Conservation (phyloP, 257 asterid genomes). For the Craterostigma plantagineum region DNA sequence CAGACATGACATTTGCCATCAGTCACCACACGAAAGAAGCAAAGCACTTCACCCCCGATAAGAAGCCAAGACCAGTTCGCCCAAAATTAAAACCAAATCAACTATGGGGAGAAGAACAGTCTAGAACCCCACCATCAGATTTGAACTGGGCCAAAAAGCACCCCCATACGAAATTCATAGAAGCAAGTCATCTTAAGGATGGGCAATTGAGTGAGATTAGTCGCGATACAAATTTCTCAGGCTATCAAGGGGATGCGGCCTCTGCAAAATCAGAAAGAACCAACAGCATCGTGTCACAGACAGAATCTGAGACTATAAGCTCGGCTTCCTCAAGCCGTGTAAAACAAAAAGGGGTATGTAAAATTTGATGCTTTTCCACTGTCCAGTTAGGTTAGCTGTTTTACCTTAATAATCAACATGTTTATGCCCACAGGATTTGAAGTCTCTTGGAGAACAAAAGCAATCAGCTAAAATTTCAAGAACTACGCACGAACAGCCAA, state of each 20-base stretch:
- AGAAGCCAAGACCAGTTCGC: conserved; percentile 17
- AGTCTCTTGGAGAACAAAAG: conserved; percentile 12
- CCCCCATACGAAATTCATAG: too few species aligned
- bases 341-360: conserved; percentile 18
- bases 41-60: conserved; percentile 15
- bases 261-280: conserved; percentile 61
- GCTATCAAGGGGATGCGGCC: conserved; percentile 29
- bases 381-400: conserved; percentile 1
- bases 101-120: conserved; percentile 15
- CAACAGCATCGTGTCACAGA: conserved; percentile 30
- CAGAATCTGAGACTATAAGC: conserved; percentile 41
- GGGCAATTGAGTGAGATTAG: conserved; percentile 26
- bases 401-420: conserved; percentile 2
- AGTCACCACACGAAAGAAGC: conserved; percentile 19
- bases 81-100: conserved; percentile 29
- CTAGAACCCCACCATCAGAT: too few species aligned
- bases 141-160: too few species aligned
- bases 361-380: conserved; percentile 8
- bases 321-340: conserved; percentile 15
- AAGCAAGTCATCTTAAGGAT: conserved; percentile 19
- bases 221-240: conserved; percentile 14
- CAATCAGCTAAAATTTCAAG: conserved; percentile 20
- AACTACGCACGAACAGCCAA: conserved; percentile 56
- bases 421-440: conserved; percentile 11
- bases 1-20: not conserved